phyloP scores from a whole-genome alignment of 2,329 filamentous ascomycete species.

The Pyricularia pennisetigena region DNA sequence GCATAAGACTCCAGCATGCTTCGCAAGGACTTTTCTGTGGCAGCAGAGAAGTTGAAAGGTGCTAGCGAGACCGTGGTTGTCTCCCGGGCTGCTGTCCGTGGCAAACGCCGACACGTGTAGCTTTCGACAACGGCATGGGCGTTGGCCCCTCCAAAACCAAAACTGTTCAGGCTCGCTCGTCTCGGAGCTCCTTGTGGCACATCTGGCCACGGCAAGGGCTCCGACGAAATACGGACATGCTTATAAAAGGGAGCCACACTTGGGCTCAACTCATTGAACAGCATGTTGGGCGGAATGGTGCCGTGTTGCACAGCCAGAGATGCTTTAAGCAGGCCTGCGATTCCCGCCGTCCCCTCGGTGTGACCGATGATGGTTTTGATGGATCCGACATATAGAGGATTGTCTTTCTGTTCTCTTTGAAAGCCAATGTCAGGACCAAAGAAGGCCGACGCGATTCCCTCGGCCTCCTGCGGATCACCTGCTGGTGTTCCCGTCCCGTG shows the following conservation, averaged over 20 bases:
- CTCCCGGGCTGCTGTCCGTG: slow-evolving; percentile 19
- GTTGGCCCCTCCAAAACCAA: slow-evolving; percentile 19
- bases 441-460: slow-evolving; percentile 25
- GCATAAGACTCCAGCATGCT: neutral
- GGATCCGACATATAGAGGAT: slow-evolving; percentile 11
- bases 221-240: slow-evolving; percentile 13
- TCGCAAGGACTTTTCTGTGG: neutral
- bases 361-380: slow-evolving; percentile 34
- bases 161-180: slow-evolving; percentile 13
- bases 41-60: neutral
- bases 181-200: slow-evolving; percentile 13
- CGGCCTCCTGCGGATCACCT: slow-evolving; percentile 37
- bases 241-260: slow-evolving; percentile 15
- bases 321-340: slow-evolving; percentile 38
- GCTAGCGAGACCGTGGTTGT: slow-evolving; percentile 18
- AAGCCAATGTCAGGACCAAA: slow-evolving; percentile 6
- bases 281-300: slow-evolving; percentile 18
- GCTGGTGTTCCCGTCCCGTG: slow-evolving; percentile 17
- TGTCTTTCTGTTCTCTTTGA: neutral
- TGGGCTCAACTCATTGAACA: slow-evolving; percentile 17
- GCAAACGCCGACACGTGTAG: neutral
- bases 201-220: slow-evolving; percentile 5
- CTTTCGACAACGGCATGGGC: slow-evolving; percentile 14
- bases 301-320: slow-evolving; percentile 22
- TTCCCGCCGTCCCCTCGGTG: slow-evolving; percentile 36